phyloP scores from a whole-genome alignment of 257 asterid genomes.

The Catharanthus roseus region DNA sequence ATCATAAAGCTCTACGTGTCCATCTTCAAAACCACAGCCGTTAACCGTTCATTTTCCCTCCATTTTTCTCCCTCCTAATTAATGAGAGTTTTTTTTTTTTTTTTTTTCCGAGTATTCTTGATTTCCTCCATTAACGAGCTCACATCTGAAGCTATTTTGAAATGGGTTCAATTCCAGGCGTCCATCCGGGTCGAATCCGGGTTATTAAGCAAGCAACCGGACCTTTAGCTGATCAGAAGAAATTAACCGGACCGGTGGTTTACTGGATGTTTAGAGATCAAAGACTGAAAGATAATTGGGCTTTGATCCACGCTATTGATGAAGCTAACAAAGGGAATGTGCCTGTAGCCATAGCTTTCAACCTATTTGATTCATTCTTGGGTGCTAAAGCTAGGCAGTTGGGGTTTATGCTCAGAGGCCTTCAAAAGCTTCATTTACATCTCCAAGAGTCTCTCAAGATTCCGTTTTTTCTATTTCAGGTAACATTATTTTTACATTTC shows the following conservation, averaged over 20 bases:
- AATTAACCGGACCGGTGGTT: conserved; percentile 67
- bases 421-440: conserved; percentile 43
- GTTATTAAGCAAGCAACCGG: conserved; percentile 43
- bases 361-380: conserved; percentile 69
- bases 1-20: conserved; percentile 48
- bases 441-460: conserved; percentile 41
- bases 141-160: neutral
- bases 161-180: conserved; percentile 45
- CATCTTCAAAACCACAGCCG: conserved; percentile 51
- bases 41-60: conserved; percentile 61
- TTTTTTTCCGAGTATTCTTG: neutral
- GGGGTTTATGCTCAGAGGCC: conserved; percentile 95
- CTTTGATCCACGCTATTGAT: conserved; percentile 90
- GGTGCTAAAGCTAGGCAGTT: conserved; percentile 95
- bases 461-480: conserved; percentile 87
- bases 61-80: conserved; percentile 26
- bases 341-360: conserved; percentile 82
- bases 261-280: conserved; percentile 99
- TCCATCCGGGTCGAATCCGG: conserved; percentile 73
- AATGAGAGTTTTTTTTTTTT: neutral
- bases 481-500: neutral
- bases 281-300: conserved; percentile 90
- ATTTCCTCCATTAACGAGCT: neutral
- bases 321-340: conserved; percentile 63
- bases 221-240: conserved; percentile 14